Percentiles rank a stretch among this genome's conserved stretches.
phyloP scores from a whole-genome alignment of 164 flowering plant genomes.

The Aristolochia contorta region DNA sequence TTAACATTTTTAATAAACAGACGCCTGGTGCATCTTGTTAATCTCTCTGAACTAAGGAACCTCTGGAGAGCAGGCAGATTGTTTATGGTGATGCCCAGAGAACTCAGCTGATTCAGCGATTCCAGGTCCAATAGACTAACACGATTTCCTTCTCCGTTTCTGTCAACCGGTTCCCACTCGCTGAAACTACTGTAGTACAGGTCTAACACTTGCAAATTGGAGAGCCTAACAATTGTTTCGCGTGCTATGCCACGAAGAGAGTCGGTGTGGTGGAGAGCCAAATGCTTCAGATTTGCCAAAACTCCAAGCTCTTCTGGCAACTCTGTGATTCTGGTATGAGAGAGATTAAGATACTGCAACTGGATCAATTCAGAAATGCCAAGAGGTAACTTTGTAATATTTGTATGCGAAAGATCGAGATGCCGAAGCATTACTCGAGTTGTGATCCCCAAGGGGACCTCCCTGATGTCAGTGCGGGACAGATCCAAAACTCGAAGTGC shows the following conservation, averaged over 20 bases:
- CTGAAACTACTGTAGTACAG: too few species aligned
- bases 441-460: constrained; percentile 5
- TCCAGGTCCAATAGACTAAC: constrained; percentile 7
- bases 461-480: constrained; percentile 3
- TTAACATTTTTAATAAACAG: background rate
- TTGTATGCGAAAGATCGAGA: background rate
- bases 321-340: background rate
- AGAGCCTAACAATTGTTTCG: too few species aligned
- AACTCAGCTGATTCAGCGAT: constrained; percentile 3
- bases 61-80: background rate
- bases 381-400: background rate
- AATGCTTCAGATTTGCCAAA: constrained; percentile 7
- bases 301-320: constrained; percentile 1
- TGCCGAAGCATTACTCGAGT: background rate
- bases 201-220: too few species aligned
- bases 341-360: constrained; percentile 10
- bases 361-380: background rate
- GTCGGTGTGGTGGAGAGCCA: constrained; percentile 1
- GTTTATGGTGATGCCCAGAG: constrained; percentile 4
- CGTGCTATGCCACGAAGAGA: too few species aligned
- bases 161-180: too few species aligned
- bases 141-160: too few species aligned
- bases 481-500: constrained; percentile 11
- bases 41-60: background rate
- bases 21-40: background rate